Evolutionary conservation across 169 alveolate species (phyloP), one percentile per base, ranked within the genome.

Genomic region (Plasmodium vivax): DNA sequence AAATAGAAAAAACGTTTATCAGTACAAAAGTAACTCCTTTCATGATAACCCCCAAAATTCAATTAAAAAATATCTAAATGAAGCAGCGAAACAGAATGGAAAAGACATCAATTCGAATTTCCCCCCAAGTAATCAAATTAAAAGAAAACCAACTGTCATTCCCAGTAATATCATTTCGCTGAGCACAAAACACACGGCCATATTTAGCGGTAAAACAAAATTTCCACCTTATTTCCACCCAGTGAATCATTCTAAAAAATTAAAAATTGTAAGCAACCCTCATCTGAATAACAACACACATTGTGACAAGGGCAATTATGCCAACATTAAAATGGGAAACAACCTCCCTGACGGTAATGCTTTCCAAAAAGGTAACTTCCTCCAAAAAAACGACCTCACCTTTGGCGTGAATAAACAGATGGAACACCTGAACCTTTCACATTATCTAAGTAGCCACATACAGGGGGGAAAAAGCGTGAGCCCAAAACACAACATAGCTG

Each of bases 401-500:
- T 23, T 1, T 85, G 79, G 79, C 75, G 12, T 74, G 43, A 73
- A 85, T 74, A 51, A 85, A 74, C 73, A 36, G 23, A 73, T 47
- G 23, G 51, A 74, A n/a, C 27, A 74, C 62, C 2, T 85, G 8
- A 54, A 74, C 81, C 36, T 85, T 47, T 75, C 93, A 73, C 36
- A 32, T 16, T 38, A 73, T 74, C 32, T 85, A 45, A 74, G 81
- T 43, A 85, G 51, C 34, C 62, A 34, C 16, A 27, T 85, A 45
- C 12, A 85, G 7, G 80, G 23, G 36, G 41, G 5, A 85, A 85
- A 19, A 47, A 51, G 23, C 62, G 19, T 8, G 7, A 72, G 74
- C 19, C 19, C 36, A 12, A 16, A 36, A 62, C 8, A 32, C 8
- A 62, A 71, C 45, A 36, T 68, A 36, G 19, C 32, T 30, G 38